A percentile compares a stretch with the other conserved stretches of the same genome.
Conservation (phyloP, 768 basidiomycete genomes). For the Daedaleopsis nitida region DNA sequence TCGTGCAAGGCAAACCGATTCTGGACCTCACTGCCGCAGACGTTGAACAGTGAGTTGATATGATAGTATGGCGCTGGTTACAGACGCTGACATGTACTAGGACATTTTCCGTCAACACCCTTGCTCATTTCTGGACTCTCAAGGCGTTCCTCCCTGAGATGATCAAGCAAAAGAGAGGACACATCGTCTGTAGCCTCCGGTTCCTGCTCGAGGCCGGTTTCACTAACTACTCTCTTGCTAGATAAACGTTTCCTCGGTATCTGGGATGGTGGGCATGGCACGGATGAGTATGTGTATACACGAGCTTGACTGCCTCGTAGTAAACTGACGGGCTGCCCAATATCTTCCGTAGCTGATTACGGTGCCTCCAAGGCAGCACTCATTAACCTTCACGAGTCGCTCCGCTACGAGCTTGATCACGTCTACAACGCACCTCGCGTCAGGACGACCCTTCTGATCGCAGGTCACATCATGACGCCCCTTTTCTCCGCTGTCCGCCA, state of each 20-base stretch:
- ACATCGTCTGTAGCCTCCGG: constrained; percentile 62
- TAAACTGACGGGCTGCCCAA: not conserved
- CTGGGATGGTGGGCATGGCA: constrained; percentile 70
- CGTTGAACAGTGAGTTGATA: constrained; percentile 64
- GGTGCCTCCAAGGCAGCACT: constrained; percentile 92
- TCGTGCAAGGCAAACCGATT: constrained; percentile 87
- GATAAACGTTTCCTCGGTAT: constrained; percentile 78
- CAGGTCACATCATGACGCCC: constrained; percentile 77
- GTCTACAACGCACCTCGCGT: constrained; percentile 73
- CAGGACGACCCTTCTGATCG: constrained; percentile 85
- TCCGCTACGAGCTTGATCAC: constrained; percentile 87
- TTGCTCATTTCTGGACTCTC: constrained; percentile 89
- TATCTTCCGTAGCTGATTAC: constrained; percentile 68
- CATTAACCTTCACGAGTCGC: constrained; percentile 75
- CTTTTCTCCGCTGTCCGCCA: constrained; percentile 68
- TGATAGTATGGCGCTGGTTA: not conserved
- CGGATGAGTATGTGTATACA: constrained; percentile 64
- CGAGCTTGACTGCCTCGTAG: not conserved
- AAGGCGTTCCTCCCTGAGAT: constrained; percentile 93
- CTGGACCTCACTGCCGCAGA: constrained; percentile 80
- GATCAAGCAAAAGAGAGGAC: constrained; percentile 76
- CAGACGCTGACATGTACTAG: constrained; percentile 41
- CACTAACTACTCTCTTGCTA: constrained; percentile 30
- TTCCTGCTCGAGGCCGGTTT: not conserved
- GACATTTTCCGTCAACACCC: constrained; percentile 86